Conservation (phyloP, 2,329 filamentous ascomycete species). For the Claviceps pazoutovae region DNA sequence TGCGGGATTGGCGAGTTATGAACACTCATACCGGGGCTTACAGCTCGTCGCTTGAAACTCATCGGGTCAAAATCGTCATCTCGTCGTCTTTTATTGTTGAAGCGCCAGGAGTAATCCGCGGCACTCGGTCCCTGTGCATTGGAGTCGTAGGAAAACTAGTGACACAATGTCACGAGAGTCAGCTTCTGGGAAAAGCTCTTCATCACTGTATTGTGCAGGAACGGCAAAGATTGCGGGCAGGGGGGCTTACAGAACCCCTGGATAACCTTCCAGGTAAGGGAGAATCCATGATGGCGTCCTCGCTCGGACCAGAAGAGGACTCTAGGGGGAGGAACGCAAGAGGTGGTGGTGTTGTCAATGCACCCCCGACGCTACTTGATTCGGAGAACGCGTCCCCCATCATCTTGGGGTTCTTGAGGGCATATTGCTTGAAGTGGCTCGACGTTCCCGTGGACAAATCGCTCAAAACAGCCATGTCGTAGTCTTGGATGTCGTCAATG, state of each 20-base stretch:
- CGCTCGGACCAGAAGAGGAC: conserved; percentile 48
- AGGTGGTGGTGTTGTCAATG: conserved; percentile 49
- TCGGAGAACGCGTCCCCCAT: conserved; percentile 69
- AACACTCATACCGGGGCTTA: conserved; percentile 80
- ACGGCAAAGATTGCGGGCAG: neutral
- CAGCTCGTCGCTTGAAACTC: conserved; percentile 80
- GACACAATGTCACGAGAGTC: neutral
- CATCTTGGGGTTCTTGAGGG: conserved; percentile 55
- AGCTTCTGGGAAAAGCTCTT: neutral
- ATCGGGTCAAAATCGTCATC: conserved; percentile 84
- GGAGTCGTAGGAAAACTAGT: conserved; percentile 15
- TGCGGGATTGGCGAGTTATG: conserved; percentile 84
- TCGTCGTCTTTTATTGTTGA: conserved; percentile 68
- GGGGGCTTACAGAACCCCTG: conserved; percentile 15
- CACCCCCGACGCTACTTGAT: conserved; percentile 38
- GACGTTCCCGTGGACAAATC: conserved; percentile 36
- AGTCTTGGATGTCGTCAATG: conserved; percentile 57
- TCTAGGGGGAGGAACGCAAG: conserved; percentile 46
- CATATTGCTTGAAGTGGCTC: conserved; percentile 62
- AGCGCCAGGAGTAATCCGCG: conserved; percentile 63
- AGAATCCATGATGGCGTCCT: conserved; percentile 62
- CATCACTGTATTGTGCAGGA: neutral
- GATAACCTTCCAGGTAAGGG: conserved; percentile 31
- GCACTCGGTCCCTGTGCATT: conserved; percentile 42
- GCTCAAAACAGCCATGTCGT: conserved; percentile 53